A percentile compares a stretch with the other conserved stretches of the same genome.
Evolutionary conservation across 129 eudicot genomes (phyloP).

Genomic region (Lonicera japonica): DNA sequence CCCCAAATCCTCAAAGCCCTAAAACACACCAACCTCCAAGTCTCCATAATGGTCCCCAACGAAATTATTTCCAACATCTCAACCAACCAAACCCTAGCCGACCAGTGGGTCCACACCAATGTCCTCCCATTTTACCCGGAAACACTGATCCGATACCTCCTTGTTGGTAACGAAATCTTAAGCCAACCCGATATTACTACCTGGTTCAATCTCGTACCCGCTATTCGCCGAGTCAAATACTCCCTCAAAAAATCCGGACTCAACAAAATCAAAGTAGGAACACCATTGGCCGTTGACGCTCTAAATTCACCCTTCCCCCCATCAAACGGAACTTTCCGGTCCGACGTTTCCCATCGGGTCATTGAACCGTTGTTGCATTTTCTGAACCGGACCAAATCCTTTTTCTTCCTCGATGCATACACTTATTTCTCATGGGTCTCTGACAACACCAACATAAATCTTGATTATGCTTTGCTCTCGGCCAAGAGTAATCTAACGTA

Average conservation of each 20-base stretch:
- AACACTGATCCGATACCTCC: constrained; percentile 61
- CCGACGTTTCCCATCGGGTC: constrained; percentile 38
- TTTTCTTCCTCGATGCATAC: constrained; percentile 61
- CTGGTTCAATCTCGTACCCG: constrained; percentile 69
- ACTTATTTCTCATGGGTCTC: constrained; percentile 59
- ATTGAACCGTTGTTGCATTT: constrained; percentile 50
- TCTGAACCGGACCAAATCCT: constrained; percentile 57
- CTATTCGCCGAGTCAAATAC: constrained; percentile 44
- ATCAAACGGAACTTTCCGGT: constrained; percentile 51
- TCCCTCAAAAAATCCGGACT: constrained; percentile 32
- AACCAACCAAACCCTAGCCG: constrained; percentile 52
- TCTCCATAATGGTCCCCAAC: constrained; percentile 78
- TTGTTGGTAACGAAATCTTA: constrained; percentile 77
- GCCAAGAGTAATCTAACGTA: constrained; percentile 22
- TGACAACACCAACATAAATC: constrained; percentile 38
- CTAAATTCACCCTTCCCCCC: constrained; percentile 62
- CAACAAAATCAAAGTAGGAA: constrained; percentile 56
- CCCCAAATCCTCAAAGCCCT: constrained; percentile 57
- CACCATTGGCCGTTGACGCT: constrained; percentile 62
- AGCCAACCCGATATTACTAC: constrained; percentile 31
- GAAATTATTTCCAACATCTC: constrained; percentile 42
- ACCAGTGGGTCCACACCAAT: constrained; percentile 60
- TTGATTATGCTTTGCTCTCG: constrained; percentile 48
- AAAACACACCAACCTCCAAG: constrained; percentile 45
- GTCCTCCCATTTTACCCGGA: constrained; percentile 57